Evolutionary conservation across 2,329 filamentous ascomycete genomes (phyloP).

Genomic region (Nannizziopsis barbatae): DNA sequence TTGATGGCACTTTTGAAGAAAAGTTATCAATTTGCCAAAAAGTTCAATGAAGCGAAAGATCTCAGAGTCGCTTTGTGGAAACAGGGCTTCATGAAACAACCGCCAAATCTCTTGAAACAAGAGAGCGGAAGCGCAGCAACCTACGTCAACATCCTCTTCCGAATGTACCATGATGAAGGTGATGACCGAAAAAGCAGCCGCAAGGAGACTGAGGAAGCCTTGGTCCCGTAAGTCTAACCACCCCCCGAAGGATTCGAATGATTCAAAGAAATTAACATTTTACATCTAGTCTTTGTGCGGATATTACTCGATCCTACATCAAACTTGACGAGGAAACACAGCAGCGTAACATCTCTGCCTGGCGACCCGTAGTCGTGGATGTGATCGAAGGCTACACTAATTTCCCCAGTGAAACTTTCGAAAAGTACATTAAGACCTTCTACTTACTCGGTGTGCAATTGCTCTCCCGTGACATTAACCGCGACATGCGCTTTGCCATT

Average conservation of each 20-base stretch:
- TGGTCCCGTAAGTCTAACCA: constrained; percentile 57
- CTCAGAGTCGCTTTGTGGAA: constrained; percentile 87
- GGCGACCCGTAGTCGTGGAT: constrained; percentile 93
- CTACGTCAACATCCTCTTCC: constrained; percentile 88
- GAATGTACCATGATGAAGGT: constrained; percentile 89
- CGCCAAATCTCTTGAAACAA: constrained; percentile 93
- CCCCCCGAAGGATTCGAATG: not conserved
- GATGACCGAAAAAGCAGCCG: constrained; percentile 71
- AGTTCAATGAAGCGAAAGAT: constrained; percentile 96
- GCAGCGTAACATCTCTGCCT: constrained; percentile 91
- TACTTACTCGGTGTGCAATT: constrained; percentile 79
- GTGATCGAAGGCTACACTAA: constrained; percentile 85
- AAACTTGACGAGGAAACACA: constrained; percentile 89
- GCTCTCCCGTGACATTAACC: constrained; percentile 66
- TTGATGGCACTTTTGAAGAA: constrained; percentile 93
- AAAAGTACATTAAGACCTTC: constrained; percentile 66
- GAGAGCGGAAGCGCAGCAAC: constrained; percentile 86
- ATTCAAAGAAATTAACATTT: constrained; percentile 16
- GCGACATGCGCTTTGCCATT: constrained; percentile 66
- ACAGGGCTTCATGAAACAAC: constrained; percentile 99
- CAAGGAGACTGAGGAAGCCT: constrained; percentile 73
- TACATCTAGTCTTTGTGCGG: constrained; percentile 59
- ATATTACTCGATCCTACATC: constrained; percentile 80
- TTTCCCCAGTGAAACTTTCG: constrained; percentile 71
- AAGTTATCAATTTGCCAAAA: constrained; percentile 89